Conservation (phyloP, 371 early-diverging fungal genomes). For the Apophysomyces sp. region DNA sequence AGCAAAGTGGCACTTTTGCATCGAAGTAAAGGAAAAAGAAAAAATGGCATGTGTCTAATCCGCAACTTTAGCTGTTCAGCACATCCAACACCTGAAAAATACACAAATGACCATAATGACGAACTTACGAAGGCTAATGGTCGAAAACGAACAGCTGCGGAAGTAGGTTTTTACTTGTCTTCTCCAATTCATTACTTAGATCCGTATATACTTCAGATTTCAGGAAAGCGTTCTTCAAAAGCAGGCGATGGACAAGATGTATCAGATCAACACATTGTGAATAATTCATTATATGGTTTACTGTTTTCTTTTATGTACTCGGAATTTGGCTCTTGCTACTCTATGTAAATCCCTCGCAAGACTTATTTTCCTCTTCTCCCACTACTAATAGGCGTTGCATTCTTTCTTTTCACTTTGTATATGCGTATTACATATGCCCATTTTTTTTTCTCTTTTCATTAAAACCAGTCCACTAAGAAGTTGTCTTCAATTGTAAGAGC, state of each 20-base stretch:
- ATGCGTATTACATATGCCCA: constrained; percentile 8
- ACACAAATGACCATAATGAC: constrained; percentile 42
- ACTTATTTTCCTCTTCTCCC: not conserved
- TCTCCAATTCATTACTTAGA: not conserved
- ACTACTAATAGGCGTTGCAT: constrained; percentile 6
- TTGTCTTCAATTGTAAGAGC: not conserved
- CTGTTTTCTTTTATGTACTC: constrained; percentile 7
- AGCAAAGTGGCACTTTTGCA: constrained; percentile 55
- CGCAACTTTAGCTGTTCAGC: constrained; percentile 34
- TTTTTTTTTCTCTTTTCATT: not conserved
- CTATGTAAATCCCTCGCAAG: constrained; percentile 1
- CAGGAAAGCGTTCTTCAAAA: constrained; percentile 27
- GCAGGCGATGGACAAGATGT: constrained; percentile 22
- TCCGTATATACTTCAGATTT: constrained; percentile 14
- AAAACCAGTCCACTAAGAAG: not conserved
- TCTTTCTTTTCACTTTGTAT: constrained; percentile 10
- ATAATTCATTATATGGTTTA: constrained; percentile 6
- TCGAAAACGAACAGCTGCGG: constrained; percentile 48
- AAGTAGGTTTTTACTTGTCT: constrained; percentile 31
- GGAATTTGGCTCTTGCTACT: constrained; percentile 3
- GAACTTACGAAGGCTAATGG: constrained; percentile 39
- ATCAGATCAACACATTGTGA: constrained; percentile 13
- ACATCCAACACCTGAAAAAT: constrained; percentile 47
- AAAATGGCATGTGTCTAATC: not conserved
- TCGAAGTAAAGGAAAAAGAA: constrained; percentile 27